phyloP scores from a whole-genome alignment of 2,329 filamentous ascomycete species.

The Phaeosphaeria sp. region DNA sequence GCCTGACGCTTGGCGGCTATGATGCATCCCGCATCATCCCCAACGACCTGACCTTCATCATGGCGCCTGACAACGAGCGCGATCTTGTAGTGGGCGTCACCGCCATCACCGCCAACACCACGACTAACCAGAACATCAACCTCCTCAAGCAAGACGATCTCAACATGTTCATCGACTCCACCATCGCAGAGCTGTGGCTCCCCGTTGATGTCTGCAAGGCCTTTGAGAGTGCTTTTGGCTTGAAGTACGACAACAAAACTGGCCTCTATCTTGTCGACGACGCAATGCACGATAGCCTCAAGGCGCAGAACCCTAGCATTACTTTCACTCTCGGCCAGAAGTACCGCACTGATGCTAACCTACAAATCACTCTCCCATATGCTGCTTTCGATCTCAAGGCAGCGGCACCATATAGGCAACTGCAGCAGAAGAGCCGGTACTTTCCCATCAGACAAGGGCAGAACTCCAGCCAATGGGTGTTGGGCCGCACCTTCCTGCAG shows the following conservation, averaged over 20 bases:
- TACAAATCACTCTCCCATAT: conserved; percentile 58
- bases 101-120: conserved; percentile 45
- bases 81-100: conserved; percentile 66
- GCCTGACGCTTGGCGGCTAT: conserved; percentile 73
- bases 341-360: conserved; percentile 40
- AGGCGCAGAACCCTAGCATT: conserved; percentile 50
- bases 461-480: conserved; percentile 63
- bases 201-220: conserved; percentile 64
- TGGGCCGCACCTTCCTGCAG: conserved; percentile 74
- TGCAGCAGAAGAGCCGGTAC: conserved; percentile 68
- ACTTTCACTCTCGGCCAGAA: conserved; percentile 53
- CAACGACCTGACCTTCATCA: conserved; percentile 67
- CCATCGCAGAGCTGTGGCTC: conserved; percentile 57
- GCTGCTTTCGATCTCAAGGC: conserved; percentile 58
- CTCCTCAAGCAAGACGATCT: conserved; percentile 47
- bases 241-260: conserved; percentile 69
- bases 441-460: conserved; percentile 69
- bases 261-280: conserved; percentile 70
- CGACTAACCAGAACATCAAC: conserved; percentile 42
- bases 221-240: conserved; percentile 69
- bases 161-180: conserved; percentile 57
- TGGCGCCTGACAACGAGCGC: conserved; percentile 63
- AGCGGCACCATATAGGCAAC: conserved; percentile 57
- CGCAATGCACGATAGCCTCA: conserved; percentile 61
- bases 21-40: conserved; percentile 67